Evolutionary conservation across 2,329 filamentous ascomycete genomes (phyloP), one percentile per base, ranked within the genome.

Genomic region (Aspergillus sp.): DNA sequence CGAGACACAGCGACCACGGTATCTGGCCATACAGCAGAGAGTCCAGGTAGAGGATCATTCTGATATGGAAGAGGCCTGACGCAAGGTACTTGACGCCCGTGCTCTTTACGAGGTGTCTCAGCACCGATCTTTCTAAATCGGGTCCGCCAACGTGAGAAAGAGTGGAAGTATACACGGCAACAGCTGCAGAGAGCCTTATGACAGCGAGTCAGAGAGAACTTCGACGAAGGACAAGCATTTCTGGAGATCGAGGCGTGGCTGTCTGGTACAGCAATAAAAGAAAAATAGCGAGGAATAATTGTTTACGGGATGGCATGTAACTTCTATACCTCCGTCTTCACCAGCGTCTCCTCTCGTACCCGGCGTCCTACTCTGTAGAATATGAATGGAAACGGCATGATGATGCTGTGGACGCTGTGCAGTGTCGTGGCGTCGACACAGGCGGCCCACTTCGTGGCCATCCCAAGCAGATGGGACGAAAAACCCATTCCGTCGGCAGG

Each of bases 161-260:
- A 60, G 40, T 29, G 61, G 32, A 57, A 31, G 45, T 61, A 63
- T 42, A 61, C 53, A 14, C 44, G 47, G 45, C 46, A 53, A 54
- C 38, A 49, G 31, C 42, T 61, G 40, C 19, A 49, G 2, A 41
- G 52, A 45, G 52, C 32, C 44, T 52, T 62, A 14, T 23, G 50
- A 29, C 19, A 59, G 23, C 17, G 54, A 20, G 34, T 59, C n/a
- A 31, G 42, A 53, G 51, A 58, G 54, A 50, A 60, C 3, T 63
- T 62, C 58, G 51, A 63, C 53, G 29, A 58, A 50, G 50, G 59
- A 42, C 49, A 63, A 55, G 55, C 44, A 31, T 57, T 58, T 49
- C 32, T 59, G 21, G 54, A 61, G 32, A 62, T 62, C 31, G 47
- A 64, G 47, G 49, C 44, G 19, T 43, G 62, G 52, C 51, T 64